These are phyloP conservation scores for Xylaria arbuscula DNA, from an alignment of 2,329 filamentous ascomycete genomes.

Conservation along the genomic window DNA sequence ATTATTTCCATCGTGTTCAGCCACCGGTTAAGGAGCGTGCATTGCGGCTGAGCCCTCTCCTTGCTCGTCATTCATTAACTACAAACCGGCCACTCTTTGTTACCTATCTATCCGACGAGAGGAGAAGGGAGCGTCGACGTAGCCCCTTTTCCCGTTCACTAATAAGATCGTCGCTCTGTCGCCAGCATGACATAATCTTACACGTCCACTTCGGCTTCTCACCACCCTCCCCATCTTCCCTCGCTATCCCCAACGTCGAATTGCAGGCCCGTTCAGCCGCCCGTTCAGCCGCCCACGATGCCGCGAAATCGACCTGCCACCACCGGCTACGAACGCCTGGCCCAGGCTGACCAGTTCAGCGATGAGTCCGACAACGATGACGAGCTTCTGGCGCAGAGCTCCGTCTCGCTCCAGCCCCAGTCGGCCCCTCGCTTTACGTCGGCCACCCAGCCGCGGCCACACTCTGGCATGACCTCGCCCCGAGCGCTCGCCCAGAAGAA, in stretches of 20 bases:
- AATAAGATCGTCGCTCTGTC: constrained; percentile 4
- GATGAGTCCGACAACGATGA: constrained; percentile 72
- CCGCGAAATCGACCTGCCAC: constrained; percentile 75
- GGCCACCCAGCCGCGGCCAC: constrained; percentile 69
- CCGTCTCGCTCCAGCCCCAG: constrained; percentile 65
- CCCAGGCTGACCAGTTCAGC: constrained; percentile 81
- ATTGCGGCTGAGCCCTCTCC: background rate
- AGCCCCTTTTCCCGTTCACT: constrained; percentile 20
- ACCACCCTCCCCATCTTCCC: constrained; percentile 13
- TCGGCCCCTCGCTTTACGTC: constrained; percentile 72
- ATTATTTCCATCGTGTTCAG: constrained; percentile 7
- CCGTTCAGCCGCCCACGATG: constrained; percentile 59
- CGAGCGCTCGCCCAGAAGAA: constrained; percentile 55
- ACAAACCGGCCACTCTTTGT: background rate
- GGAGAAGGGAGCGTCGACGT: constrained; percentile 23
- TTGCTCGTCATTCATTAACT: constrained; percentile 28
- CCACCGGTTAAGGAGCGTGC: background rate
- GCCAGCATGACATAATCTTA: constrained; percentile 41
- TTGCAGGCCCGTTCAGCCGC: background rate
- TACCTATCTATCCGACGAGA: constrained; percentile 31
- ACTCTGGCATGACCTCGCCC: constrained; percentile 69
- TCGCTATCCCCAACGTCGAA: constrained; percentile 1
- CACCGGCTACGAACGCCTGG: constrained; percentile 86
- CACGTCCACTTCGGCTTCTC: constrained; percentile 3
- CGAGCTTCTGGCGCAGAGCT: constrained; percentile 66